Evolutionary conservation across 2,329 filamentous ascomycete species (phyloP).

Genomic region (Simplicillium sp.): DNA sequence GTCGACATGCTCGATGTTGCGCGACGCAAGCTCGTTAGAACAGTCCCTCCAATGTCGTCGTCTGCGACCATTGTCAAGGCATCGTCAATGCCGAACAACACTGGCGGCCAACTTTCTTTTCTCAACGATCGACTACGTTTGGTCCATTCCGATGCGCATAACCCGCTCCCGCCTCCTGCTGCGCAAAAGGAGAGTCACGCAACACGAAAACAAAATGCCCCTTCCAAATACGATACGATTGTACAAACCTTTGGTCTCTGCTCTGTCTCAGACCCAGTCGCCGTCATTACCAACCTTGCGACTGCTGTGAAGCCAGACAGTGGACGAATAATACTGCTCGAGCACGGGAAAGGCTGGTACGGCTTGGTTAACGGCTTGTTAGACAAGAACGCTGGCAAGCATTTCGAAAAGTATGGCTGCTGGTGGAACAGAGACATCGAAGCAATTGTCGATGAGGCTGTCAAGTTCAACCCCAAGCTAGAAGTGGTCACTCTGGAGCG

Average conservation of each 20-base stretch:
- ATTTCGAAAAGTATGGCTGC: constrained; percentile 53
- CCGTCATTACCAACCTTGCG: constrained; percentile 44
- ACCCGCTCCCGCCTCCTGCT: constrained; percentile 28
- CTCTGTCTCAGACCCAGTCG: constrained; percentile 47
- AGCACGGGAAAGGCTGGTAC: constrained; percentile 51
- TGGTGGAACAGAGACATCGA: constrained; percentile 61
- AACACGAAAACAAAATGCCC: constrained; percentile 18
- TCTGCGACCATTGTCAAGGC: constrained; percentile 20
- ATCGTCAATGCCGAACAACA: constrained; percentile 21
- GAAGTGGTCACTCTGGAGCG: constrained; percentile 45
- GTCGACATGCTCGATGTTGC: constrained; percentile 51
- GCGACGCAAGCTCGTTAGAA: constrained; percentile 37
- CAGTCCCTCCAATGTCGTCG: constrained; percentile 27
- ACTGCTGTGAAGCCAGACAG: constrained; percentile 39
- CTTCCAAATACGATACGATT: constrained; percentile 48
- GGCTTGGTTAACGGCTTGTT: constrained; percentile 44
- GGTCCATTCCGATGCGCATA: constrained; percentile 37
- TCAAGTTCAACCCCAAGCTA: constrained; percentile 37
- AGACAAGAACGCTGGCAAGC: constrained; percentile 42
- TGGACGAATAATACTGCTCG: constrained; percentile 51
- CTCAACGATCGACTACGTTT: constrained; percentile 34
- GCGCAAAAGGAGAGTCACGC: constrained; percentile 10
- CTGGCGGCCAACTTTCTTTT: constrained; percentile 27
- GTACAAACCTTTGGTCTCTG: constrained; percentile 58
- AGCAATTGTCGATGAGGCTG: constrained; percentile 40